These are phyloP conservation scores for Trichosporon inkin DNA, from an alignment of 1,284 basidiomycete species.

Conservation along the genomic window DNA sequence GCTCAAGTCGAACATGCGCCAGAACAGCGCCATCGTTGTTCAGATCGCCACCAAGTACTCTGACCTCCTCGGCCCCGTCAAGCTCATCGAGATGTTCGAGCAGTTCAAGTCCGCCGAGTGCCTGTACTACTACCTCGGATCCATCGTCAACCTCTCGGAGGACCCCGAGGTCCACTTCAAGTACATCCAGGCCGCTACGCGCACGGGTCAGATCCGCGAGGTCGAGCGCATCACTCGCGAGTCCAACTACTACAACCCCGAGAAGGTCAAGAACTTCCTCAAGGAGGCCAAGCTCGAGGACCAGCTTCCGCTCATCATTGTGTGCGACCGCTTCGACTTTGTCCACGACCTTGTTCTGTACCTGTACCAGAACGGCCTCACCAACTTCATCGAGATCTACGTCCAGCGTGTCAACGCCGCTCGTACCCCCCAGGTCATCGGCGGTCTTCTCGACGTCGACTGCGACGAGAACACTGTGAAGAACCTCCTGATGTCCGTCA, in stretches of 20 bases:
- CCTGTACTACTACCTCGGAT: conserved; percentile 96
- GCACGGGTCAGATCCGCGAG: conserved; percentile 97
- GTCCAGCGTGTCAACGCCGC: conserved; percentile 97
- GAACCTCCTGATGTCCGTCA: conserved; percentile 84
- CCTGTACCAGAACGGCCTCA: conserved; percentile 95
- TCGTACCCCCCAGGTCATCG: conserved; percentile 96
- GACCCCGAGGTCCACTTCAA: conserved; percentile 99
- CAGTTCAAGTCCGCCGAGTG: conserved; percentile 97
- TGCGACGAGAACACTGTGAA: conserved; percentile 97
- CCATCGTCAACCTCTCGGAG: conserved; percentile 92
- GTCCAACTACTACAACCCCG: conserved; percentile 95
- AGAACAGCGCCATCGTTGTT: conserved; percentile 94
- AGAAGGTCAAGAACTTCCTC: conserved; percentile 99
- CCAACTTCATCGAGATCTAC: conserved; percentile 98
- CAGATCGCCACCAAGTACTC: conserved; percentile 99
- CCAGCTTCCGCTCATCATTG: conserved; percentile 98
- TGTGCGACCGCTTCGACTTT: conserved; percentile 99
- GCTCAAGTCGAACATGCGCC: conserved; percentile 94
- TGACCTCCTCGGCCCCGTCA: conserved; percentile 93
- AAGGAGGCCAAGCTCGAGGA: conserved; percentile 96
- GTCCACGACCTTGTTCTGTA: conserved; percentile 99
- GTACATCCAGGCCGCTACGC: conserved; percentile 98
- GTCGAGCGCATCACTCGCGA: conserved; percentile 98
- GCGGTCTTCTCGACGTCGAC: conserved; percentile 95
- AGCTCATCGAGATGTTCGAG: conserved; percentile 98